Base-by-base conservation (phyloP, 306 rosid species). In the Dryas alaskensis region DNA sequence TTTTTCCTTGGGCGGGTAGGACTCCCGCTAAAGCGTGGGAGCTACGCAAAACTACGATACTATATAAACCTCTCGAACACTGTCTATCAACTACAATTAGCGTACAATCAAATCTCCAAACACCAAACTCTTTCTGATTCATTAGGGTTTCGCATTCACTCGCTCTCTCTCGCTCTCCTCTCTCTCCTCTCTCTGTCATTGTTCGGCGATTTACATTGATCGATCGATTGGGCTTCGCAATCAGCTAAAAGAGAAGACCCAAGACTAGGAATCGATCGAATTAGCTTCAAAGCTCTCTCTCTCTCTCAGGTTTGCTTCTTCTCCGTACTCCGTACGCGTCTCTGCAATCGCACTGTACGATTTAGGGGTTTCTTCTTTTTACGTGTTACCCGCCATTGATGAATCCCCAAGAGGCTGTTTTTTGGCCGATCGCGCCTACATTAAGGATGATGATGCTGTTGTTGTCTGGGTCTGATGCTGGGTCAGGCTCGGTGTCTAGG, bases 261-360 rank as follows among this genome's bases (percentile, higher is more conserved):
- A 31, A 31, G 37, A 31, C 37, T 31, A 31, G 3, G 48, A 45
- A 6, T 45, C 9, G 48, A 16, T 60, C 50, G 6, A 37, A 49
- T 68, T 31, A 46, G 31, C 27, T 27, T n/a, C 47, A 37, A 27
- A 40, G 2, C 49, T 45, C 10, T 62, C 22, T 10, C 45, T 62
- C 2, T 51, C 60, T 16, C 48, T 53, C 75, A 70, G 76, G 76
- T 72, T 58, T 31, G 58, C 14, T 58, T 72, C 46, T 22, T 8
- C 72, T 67, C 72, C 22, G 40, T 11, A 25, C 72, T 67, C 59
- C 22, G 40, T 11, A 25, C n/a, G 44, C 72, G 46, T 72, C 67
- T 70, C 67, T 72, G 55, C 67, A 69, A 44, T 72, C 59, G n/a
- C 7, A 27, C 8, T 6, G 44, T 67, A 17, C 31, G 4, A 5